A percentile compares a stretch with the other conserved stretches of the same genome.
Evolutionary conservation across 768 basidiomycete species (phyloP).

Genomic region (Tephrocybe rancida): DNA sequence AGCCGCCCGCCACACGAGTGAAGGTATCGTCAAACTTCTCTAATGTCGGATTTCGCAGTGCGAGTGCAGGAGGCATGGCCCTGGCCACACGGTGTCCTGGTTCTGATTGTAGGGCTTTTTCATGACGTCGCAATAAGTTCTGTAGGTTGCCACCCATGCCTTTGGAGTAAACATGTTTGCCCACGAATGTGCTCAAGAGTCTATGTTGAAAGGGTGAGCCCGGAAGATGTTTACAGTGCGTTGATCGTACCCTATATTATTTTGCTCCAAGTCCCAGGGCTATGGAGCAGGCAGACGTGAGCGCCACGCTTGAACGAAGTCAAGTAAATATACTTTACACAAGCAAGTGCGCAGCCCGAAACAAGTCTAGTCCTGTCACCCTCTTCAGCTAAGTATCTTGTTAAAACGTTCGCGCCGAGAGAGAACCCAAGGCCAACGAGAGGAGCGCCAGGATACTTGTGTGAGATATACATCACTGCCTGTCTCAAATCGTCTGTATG

Average conservation of each 20-base stretch:
- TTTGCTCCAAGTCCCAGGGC: slow-evolving; percentile 57
- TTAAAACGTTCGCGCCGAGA: slow-evolving; percentile 89
- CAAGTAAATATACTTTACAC: slow-evolving; percentile 58
- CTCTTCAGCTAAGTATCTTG: slow-evolving; percentile 88
- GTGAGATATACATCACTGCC: slow-evolving; percentile 75
- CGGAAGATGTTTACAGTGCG: background rate
- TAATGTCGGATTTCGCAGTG: slow-evolving; percentile 55
- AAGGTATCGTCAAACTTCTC: slow-evolving; percentile 63
- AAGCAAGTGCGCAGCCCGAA: slow-evolving; percentile 71
- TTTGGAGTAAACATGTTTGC: slow-evolving; percentile 70
- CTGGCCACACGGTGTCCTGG: slow-evolving; percentile 53
- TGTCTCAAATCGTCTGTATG: slow-evolving; percentile 89
- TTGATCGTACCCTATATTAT: slow-evolving; percentile 44
- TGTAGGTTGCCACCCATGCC: slow-evolving; percentile 79
- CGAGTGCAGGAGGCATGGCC: slow-evolving; percentile 44
- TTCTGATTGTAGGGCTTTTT: slow-evolving; percentile 46
- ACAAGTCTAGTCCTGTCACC: slow-evolving; percentile 60
- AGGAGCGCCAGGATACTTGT: slow-evolving; percentile 76
- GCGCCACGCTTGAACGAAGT: background rate
- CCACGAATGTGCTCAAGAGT: slow-evolving; percentile 54
- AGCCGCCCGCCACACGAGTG: slow-evolving; percentile 71
- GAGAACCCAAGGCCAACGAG: slow-evolving; percentile 91
- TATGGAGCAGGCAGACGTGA: slow-evolving; percentile 28
- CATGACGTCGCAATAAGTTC: slow-evolving; percentile 56
- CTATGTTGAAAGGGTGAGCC: slow-evolving; percentile 33